Conservation (phyloP, 495 filamentous ascomycete species). For the Recurvomyces mirabilis region DNA sequence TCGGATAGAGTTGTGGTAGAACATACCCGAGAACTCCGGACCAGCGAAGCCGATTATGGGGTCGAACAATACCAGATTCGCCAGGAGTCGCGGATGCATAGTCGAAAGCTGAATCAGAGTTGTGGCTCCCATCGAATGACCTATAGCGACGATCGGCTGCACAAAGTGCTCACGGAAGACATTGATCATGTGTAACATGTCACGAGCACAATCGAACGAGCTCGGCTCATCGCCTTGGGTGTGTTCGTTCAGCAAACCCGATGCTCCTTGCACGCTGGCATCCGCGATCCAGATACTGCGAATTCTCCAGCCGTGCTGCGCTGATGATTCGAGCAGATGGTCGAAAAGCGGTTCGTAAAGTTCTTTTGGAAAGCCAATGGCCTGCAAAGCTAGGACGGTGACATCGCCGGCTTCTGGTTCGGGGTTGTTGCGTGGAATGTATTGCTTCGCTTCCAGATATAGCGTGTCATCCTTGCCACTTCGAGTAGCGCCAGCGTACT, state of each 20-base stretch:
- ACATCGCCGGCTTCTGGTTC: slow-evolving; percentile 58
- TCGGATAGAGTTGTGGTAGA: slow-evolving; percentile 6
- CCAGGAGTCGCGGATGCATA: slow-evolving; percentile 66
- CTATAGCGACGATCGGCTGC: slow-evolving; percentile 66
- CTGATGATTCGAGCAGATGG: slow-evolving; percentile 48
- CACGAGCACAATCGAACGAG: slow-evolving; percentile 57
- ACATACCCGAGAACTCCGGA: neutral
- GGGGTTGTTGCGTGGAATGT: slow-evolving; percentile 58
- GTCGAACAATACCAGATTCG: slow-evolving; percentile 61
- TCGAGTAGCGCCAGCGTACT: slow-evolving; percentile 26
- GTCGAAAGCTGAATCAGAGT: slow-evolving; percentile 42
- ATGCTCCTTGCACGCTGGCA: slow-evolving; percentile 63
- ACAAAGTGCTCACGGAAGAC: slow-evolving; percentile 64
- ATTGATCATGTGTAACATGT: slow-evolving; percentile 72
- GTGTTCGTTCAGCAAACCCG: slow-evolving; percentile 62
- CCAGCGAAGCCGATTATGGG: slow-evolving; percentile 42
- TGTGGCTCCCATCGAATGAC: slow-evolving; percentile 72
- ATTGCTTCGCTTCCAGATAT: slow-evolving; percentile 69
- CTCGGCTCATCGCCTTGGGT: slow-evolving; percentile 61
- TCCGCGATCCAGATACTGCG: slow-evolving; percentile 81
- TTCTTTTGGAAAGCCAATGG: slow-evolving; percentile 90
- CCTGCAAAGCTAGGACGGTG: slow-evolving; percentile 74
- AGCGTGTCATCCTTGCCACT: slow-evolving; percentile 51
- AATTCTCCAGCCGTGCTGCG: slow-evolving; percentile 52
- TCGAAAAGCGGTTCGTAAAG: slow-evolving; percentile 84